Percentiles rank a stretch among this genome's conserved stretches.
Conservation (phyloP, 1,284 basidiomycete species). For the Sanghuangporus weigelae region DNA sequence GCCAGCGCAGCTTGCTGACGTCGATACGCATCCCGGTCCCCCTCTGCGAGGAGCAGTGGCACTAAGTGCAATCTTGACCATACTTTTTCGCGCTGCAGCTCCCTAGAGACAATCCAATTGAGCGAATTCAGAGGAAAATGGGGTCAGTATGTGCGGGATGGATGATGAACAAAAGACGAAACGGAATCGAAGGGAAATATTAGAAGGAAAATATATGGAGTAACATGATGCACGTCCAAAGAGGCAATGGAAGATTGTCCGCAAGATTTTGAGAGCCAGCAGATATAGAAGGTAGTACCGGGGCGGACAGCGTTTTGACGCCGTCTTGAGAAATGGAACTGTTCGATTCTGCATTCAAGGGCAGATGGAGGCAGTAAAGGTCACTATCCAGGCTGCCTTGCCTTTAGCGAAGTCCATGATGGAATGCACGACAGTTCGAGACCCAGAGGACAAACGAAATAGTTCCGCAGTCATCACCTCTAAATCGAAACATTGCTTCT, state of each 20-base stretch:
- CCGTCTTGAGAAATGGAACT: neutral
- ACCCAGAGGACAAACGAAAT: neutral
- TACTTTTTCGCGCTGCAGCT: conserved; percentile 88
- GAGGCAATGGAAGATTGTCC: neutral
- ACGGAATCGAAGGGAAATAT: neutral
- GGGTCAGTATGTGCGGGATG: neutral
- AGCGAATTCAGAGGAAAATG: neutral
- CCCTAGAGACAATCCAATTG: conserved; percentile 45
- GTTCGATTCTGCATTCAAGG: neutral
- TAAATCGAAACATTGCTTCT: neutral
- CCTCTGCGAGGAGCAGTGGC: conserved; percentile 88
- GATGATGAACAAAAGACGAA: neutral
- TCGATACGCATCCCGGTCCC: conserved; percentile 87
- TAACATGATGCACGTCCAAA: neutral
- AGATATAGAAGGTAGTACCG: neutral
- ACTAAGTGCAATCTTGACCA: conserved; percentile 97
- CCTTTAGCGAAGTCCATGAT: neutral
- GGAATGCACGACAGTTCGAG: neutral
- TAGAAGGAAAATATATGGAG: neutral
- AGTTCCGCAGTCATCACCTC: neutral
- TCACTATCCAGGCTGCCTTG: neutral
- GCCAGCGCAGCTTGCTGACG: conserved; percentile 72
- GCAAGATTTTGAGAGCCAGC: neutral
- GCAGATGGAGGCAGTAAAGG: neutral
- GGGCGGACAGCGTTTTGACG: neutral